Percentiles rank a stretch among this genome's conserved stretches.
Evolutionary conservation across 257 asterid species (phyloP).

Genomic region (Jacaranda mimosifolia): DNA sequence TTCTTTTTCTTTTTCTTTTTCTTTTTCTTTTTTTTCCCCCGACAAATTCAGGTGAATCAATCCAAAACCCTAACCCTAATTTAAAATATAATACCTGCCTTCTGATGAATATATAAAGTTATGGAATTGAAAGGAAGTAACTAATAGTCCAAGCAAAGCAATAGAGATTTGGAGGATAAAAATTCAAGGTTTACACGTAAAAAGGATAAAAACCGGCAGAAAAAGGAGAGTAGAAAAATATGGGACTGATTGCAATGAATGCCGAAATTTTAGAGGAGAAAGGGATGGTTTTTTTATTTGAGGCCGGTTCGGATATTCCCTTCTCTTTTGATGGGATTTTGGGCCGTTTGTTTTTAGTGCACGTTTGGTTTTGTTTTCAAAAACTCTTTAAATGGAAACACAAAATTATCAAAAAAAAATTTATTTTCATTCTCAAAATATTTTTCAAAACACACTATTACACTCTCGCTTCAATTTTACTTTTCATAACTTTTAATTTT

Average conservation of each 20-base stretch:
- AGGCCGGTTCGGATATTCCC: conserved; percentile 22
- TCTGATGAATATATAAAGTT: background rate
- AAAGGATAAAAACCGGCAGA: background rate
- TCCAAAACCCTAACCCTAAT: conserved; percentile 46
- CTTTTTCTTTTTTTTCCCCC: background rate
- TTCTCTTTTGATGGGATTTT: conserved; percentile 17
- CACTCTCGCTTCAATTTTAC: too few species aligned
- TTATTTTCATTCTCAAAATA: too few species aligned
- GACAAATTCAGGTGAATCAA: conserved; percentile 33
- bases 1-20: background rate
- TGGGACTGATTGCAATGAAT: conserved; percentile 7
- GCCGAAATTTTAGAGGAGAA: conserved; percentile 5
- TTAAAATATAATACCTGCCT: conserved; percentile 4
- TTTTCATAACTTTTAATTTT: too few species aligned
- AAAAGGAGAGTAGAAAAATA: background rate
- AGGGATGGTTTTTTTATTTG: background rate
- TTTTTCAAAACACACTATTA: too few species aligned
- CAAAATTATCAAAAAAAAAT: too few species aligned
- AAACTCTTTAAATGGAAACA: too few species aligned
- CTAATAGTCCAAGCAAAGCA: conserved; percentile 23
- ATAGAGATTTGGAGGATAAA: conserved; percentile 10
- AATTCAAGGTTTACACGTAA: background rate
- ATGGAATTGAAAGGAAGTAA: conserved; percentile 29
- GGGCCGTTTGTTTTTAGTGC: background rate
- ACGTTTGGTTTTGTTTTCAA: too few species aligned